Evolutionary conservation across 2,329 filamentous ascomycete species (phyloP), one percentile per base, ranked within the genome.

Genomic region (Aurifilum marmelostoma): DNA sequence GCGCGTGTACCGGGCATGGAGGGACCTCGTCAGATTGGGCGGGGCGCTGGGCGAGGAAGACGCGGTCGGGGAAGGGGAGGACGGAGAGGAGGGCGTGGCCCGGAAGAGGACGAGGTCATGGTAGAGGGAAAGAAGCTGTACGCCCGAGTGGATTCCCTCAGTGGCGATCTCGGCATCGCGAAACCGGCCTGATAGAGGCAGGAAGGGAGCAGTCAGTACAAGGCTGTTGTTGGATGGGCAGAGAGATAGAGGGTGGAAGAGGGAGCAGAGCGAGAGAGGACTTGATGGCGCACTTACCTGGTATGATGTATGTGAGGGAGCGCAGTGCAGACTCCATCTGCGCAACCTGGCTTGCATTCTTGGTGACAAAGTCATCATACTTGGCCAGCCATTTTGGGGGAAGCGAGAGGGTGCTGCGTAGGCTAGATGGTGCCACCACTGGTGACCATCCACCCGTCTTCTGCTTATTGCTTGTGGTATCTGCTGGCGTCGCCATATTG

Each of bases 291-390:
- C 12, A 62, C 77, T 68, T 78, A 89, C 92, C 94, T 69, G 95
- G 96, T 63, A 98, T 96, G 73, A 99, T 94, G 79, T 99, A 99
- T 62, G 95, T 97, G 73, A 99, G 82, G 37, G 94, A 97, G 52
- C 96, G 89, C 76, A 99, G 83, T 18, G 94, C 93, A 72, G 93
- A 97, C 83, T 99, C 96, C 72, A 99, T 95, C 82, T 97, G 94
- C 63, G 93, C 93, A 66, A 99, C 94, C 70, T 97, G 93, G 76
- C 93, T 91, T 71, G 94, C 90, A 79, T 99, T 99, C 82, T 95
- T 96, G 72, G 92, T 92, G 83, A 99, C 95, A 81, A 98, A 97
- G 73, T 96, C 91, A 76, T 90, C 89, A 80, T 97, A 97, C 81
- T 89, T 87, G 73, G 85, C 82, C 66, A 93, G 83, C 88, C 88